phyloP scores from a whole-genome alignment of 257 asterid species.

The Solanum peruvianum region DNA sequence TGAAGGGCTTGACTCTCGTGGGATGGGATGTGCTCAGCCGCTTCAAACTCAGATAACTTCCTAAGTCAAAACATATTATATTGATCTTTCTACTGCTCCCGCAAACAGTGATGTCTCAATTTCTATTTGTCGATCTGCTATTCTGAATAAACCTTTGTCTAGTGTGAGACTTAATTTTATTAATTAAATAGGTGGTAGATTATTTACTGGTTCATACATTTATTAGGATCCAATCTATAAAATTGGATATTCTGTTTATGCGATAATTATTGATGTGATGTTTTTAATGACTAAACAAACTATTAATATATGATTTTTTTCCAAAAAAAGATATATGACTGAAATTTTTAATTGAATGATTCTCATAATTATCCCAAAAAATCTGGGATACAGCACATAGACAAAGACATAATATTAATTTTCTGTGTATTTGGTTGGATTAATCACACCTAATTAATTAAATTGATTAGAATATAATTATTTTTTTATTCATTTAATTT shows the following conservation, averaged over 20 bases:
- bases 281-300: not conserved
- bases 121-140: rapidly evolving
- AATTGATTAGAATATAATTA: not conserved
- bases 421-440: not conserved
- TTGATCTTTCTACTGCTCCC: no score
- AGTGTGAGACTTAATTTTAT: no score
- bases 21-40: no score
- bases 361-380: not conserved
- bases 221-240: no score
- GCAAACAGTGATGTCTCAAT: no score
- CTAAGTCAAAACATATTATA: no score
- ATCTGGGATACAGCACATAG: not conserved
- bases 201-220: no score
- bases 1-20: no score
- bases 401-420: not conserved
- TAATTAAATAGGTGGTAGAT: no score
- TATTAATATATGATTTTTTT: not conserved
- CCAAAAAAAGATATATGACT: not conserved
- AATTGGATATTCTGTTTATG: no score
- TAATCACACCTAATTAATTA: not conserved
- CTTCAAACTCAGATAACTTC: no score
- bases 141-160: no score
- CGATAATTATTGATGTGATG: not conserved
- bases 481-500: not conserved
- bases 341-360: not conserved